Percentiles rank a stretch among this genome's conserved stretches.
These are phyloP conservation scores for Leccinum griseonigrum DNA, from an alignment of 1,284 basidiomycete species.

Conservation along the genomic window DNA sequence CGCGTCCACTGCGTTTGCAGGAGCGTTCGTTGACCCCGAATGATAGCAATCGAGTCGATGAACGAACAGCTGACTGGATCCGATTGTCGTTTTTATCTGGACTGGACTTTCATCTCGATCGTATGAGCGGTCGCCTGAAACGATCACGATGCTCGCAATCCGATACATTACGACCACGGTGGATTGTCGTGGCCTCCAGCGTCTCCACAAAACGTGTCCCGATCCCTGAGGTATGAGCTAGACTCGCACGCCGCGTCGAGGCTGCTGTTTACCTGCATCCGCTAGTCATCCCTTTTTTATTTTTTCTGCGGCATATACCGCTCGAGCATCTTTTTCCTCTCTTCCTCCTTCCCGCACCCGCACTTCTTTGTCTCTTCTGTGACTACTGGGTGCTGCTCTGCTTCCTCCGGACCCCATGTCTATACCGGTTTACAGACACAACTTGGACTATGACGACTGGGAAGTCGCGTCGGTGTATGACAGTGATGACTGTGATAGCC, in stretches of 20 bases:
- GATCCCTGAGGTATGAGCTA: constrained; percentile 29
- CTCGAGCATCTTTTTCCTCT: background rate
- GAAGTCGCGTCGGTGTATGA: constrained; percentile 29
- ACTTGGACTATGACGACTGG: constrained; percentile 24
- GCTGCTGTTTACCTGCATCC: background rate
- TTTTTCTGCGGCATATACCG: constrained; percentile 8
- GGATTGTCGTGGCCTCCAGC: constrained; percentile 20
- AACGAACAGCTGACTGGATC: background rate
- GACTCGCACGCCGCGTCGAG: constrained; percentile 5
- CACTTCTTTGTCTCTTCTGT: background rate
- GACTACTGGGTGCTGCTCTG: background rate
- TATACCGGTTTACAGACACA: constrained; percentile 29
- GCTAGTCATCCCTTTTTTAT: background rate
- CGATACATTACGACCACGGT: constrained; percentile 20
- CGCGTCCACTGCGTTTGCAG: background rate
- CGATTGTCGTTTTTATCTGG: constrained; percentile 8
- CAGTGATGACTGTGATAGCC: constrained; percentile 29
- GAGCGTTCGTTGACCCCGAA: background rate
- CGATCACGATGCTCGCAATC: constrained; percentile 10
- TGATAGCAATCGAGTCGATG: background rate
- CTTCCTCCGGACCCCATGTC: constrained; percentile 10
- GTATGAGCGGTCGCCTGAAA: constrained; percentile 6
- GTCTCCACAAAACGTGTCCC: constrained; percentile 27
- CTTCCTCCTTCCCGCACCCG: background rate
- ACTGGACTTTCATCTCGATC: constrained; percentile 10